Conservation (phyloP, 1,139 yeast genomes). For the Nakaseomyces glabratus region DNA sequence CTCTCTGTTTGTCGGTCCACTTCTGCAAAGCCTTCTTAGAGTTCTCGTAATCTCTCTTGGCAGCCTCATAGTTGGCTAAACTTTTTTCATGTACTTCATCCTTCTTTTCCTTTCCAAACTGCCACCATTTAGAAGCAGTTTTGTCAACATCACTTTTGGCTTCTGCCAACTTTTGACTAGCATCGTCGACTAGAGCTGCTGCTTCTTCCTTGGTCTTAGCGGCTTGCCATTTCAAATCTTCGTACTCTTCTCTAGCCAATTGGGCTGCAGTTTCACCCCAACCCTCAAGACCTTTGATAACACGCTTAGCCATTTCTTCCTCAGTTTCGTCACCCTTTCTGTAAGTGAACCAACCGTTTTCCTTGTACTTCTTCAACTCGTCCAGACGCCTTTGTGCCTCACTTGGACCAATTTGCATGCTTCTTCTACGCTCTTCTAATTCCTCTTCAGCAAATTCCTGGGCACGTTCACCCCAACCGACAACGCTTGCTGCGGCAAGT, state of each 20-base stretch:
- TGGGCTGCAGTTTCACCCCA: conserved; percentile 40
- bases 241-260: conserved; percentile 36
- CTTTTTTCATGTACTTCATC: conserved; percentile 22
- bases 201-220: conserved; percentile 14
- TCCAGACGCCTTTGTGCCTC: conserved; percentile 23
- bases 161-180: conserved; percentile 21
- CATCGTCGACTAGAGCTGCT: conserved; percentile 15
- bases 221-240: conserved; percentile 23
- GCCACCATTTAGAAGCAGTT: conserved; percentile 30
- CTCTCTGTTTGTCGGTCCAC: conserved; percentile 23
- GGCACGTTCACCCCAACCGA: conserved; percentile 40
- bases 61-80: conserved; percentile 29
- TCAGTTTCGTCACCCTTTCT: conserved; percentile 18
- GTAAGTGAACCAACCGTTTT: conserved; percentile 24
- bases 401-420: conserved; percentile 19
- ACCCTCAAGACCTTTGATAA: conserved; percentile 34
- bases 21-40: conserved; percentile 25
- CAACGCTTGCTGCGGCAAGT: conserved; percentile 27
- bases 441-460: conserved; percentile 35
- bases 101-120: conserved; percentile 18
- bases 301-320: conserved; percentile 28
- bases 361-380: conserved; percentile 19
- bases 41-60: conserved; percentile 28
- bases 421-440: conserved; percentile 28
- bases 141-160: conserved; percentile 31